These are phyloP conservation scores for Pythium brachiatum DNA, from an alignment of 352 stramenopile species.

Conservation along the genomic window DNA sequence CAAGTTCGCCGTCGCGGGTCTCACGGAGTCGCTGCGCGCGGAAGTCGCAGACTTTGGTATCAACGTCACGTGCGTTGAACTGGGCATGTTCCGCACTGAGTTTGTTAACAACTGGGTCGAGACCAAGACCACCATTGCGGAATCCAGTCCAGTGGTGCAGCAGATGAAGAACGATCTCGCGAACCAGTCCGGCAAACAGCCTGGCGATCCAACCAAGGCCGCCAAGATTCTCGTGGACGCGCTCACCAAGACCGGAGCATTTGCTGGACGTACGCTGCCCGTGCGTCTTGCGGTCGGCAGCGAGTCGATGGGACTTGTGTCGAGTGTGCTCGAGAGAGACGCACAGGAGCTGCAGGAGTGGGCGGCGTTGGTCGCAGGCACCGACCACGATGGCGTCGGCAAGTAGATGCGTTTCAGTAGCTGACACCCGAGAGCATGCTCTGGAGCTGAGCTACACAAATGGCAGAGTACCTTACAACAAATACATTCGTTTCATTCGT, in stretches of 20 bases:
- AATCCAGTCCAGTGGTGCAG: background rate
- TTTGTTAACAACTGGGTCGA: background rate
- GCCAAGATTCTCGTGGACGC: conserved; percentile 25
- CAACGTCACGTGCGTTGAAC: conserved; percentile 7
- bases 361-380: no score
- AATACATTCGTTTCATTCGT: no score
- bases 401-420: no score
- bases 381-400: no score
- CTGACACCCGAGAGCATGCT: no score
- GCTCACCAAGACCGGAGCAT: conserved; percentile 29
- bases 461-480: no score
- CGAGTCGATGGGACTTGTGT: background rate
- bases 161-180: background rate
- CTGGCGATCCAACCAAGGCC: conserved; percentile 19
- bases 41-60: conserved; percentile 40
- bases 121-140: background rate
- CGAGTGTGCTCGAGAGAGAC: background rate
- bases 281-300: conserved; percentile 12
- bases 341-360: background rate
- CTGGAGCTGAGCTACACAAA: no score
- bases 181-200: background rate
- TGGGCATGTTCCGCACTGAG: conserved; percentile 10
- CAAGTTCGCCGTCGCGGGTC: conserved; percentile 40
- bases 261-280: conserved; percentile 17
- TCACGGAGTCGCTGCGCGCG: conserved; percentile 30